Evolutionary conservation across 2,329 filamentous ascomycete genomes (phyloP).

Genomic region (Blastomyces silverae): DNA sequence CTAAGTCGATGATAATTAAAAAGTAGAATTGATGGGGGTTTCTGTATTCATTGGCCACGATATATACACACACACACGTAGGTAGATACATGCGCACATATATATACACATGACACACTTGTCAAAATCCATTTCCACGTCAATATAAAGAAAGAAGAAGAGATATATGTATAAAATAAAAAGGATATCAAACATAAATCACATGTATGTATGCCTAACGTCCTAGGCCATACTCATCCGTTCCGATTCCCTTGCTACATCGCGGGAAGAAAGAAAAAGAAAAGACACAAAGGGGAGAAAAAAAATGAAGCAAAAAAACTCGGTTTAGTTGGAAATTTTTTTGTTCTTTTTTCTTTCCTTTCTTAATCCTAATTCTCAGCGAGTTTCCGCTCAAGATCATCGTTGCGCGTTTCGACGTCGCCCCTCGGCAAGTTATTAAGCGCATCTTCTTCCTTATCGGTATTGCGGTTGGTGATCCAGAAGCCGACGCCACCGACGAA

Average conservation of each 20-base stretch:
- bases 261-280: not conserved
- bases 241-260: not conserved
- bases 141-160: not conserved
- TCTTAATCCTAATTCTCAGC: not conserved
- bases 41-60: too few species aligned
- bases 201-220: not conserved
- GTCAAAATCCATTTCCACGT: not conserved
- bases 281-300: not conserved
- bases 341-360: not conserved
- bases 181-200: conserved; percentile 7
- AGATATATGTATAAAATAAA: not conserved
- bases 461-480: conserved; percentile 60
- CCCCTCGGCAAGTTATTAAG: conserved; percentile 46
- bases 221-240: not conserved
- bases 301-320: not conserved
- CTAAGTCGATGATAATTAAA: too few species aligned
- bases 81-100: not conserved
- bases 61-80: not conserved
- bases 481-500: conserved; percentile 58
- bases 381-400: conserved; percentile 13
- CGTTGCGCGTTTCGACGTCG: not conserved
- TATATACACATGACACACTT: not conserved
- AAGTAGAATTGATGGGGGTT: too few species aligned
- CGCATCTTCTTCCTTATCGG: conserved; percentile 61
- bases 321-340: not conserved